These are phyloP conservation scores for Blyttiomyces sp. DNA, from an alignment of 371 early-diverging fungal genomes.

Conservation along the genomic window DNA sequence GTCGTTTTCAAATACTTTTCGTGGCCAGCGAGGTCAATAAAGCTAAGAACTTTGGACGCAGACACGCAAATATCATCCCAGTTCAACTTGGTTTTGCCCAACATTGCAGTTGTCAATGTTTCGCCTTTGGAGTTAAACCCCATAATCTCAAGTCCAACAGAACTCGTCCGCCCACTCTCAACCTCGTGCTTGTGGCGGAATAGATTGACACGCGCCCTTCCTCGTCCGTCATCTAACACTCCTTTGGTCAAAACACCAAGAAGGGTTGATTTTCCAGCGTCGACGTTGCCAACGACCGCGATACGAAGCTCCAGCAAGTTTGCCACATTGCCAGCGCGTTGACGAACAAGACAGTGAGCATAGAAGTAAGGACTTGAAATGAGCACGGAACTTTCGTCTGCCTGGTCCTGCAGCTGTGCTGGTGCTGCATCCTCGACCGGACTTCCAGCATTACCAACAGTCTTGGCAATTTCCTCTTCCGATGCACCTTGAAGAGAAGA, in stretches of 20 bases:
- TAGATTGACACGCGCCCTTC: constrained; percentile 83
- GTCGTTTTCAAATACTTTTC: constrained; percentile 93
- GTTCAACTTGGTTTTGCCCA: constrained; percentile 60
- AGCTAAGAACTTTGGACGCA: constrained; percentile 79
- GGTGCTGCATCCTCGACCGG: neutral
- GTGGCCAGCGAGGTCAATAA: constrained; percentile 90
- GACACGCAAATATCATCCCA: constrained; percentile 80
- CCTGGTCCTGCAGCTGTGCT: neutral
- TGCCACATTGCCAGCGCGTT: constrained; percentile 63
- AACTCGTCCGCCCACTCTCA: constrained; percentile 86
- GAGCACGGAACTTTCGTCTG: neutral
- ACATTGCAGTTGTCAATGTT: constrained; percentile 56
- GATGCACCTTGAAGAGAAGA: neutral
- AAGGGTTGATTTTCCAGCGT: constrained; percentile 73
- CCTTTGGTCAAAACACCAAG: constrained; percentile 89
- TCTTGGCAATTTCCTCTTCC: neutral
- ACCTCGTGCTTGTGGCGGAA: constrained; percentile 92
- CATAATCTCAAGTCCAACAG: constrained; percentile 87
- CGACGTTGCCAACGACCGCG: constrained; percentile 90
- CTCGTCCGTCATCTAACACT: constrained; percentile 88
- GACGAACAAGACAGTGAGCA: constrained; percentile 64
- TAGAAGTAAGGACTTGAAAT: constrained; percentile 14
- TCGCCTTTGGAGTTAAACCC: constrained; percentile 75
- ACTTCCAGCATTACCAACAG: neutral
- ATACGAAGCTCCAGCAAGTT: constrained; percentile 81